phyloP scores from a whole-genome alignment of 129 eudicot species.

The Flaveria robusta region DNA sequence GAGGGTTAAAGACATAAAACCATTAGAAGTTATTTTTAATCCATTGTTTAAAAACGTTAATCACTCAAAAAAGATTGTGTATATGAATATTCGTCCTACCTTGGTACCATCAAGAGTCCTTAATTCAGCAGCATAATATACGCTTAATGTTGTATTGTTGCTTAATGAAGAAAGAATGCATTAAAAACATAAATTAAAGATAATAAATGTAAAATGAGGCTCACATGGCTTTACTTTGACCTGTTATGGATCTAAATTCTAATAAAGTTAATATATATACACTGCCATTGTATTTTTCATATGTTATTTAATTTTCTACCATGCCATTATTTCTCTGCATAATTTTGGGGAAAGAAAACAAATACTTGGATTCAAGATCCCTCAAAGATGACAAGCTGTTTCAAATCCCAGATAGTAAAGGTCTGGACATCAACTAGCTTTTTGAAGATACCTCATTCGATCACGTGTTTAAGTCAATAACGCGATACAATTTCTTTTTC shows the following conservation, averaged over 20 bases:
- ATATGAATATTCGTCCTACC: not conserved
- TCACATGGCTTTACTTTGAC: conserved; percentile 60
- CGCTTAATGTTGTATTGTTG: conserved; percentile 34
- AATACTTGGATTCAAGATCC: conserved; percentile 29
- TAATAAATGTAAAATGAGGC: conserved; percentile 32
- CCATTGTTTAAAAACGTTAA: not conserved
- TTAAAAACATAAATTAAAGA: conserved; percentile 25
- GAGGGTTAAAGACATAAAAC: too few relatives aligned
- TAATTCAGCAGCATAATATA: conserved; percentile 8
- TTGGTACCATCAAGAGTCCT: not conserved
- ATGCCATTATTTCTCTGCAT: conserved; percentile 26
- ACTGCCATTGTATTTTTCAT: conserved; percentile 17
- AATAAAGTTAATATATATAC: conserved; percentile 27
- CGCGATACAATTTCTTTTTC: too few relatives aligned
- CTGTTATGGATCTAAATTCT: conserved; percentile 38
- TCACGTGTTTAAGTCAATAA: conserved; percentile 7
- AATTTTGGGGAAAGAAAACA: conserved; percentile 34
- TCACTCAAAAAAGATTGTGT: not conserved
- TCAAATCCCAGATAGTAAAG: conserved; percentile 19
- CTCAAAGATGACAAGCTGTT: conserved; percentile 12
- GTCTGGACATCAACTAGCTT: conserved; percentile 18
- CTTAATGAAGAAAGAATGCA: conserved; percentile 34
- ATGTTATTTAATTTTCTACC: not conserved
- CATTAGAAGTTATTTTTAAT: not conserved
- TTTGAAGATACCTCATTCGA: conserved; percentile 20